Conservation (phyloP, 2,329 filamentous ascomycete species). For the Atkinsonella hypoxylon region DNA sequence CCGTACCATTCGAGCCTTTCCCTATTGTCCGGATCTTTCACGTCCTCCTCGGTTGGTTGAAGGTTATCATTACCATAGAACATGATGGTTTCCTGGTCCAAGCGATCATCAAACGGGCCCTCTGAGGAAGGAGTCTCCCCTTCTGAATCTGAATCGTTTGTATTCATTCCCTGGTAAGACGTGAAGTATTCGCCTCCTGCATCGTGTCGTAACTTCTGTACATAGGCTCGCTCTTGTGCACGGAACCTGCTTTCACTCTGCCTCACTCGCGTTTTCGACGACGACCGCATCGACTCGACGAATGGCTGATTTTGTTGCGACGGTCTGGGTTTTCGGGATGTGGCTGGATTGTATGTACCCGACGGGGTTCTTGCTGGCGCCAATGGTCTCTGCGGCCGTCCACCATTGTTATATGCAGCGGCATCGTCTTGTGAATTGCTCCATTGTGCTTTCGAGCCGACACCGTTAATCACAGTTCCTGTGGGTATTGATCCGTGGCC, state of each 20-base stretch:
- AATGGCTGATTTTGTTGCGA: slow-evolving; percentile 26
- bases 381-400: slow-evolving; percentile 52
- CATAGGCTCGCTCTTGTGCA: slow-evolving; percentile 84
- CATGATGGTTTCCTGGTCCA: slow-evolving; percentile 84
- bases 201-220: slow-evolving; percentile 80
- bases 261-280: slow-evolving; percentile 38
- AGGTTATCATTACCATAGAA: slow-evolving; percentile 86
- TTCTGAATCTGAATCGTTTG: slow-evolving; percentile 73
- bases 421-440: slow-evolving; percentile 16
- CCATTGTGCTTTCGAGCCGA: slow-evolving; percentile 27
- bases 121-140: slow-evolving; percentile 84
- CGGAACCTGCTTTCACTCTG: slow-evolving; percentile 33
- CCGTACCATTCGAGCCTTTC: slow-evolving; percentile 96
- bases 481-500: slow-evolving; percentile 31
- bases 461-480: slow-evolving; percentile 30
- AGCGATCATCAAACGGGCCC: slow-evolving; percentile 70
- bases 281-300: slow-evolving; percentile 34
- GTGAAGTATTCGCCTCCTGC: slow-evolving; percentile 55
- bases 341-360: slow-evolving; percentile 65
- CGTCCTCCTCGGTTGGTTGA: slow-evolving; percentile 78
- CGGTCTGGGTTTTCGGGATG: slow-evolving; percentile 34
- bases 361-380: slow-evolving; percentile 63
- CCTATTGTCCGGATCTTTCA: slow-evolving; percentile 76
- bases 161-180: slow-evolving; percentile 46
- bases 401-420: slow-evolving; percentile 18